Percentiles rank a stretch among this genome's conserved stretches.
phyloP scores from a whole-genome alignment of 176 grass and related monocot genomes.

The Triticum turgidum region DNA sequence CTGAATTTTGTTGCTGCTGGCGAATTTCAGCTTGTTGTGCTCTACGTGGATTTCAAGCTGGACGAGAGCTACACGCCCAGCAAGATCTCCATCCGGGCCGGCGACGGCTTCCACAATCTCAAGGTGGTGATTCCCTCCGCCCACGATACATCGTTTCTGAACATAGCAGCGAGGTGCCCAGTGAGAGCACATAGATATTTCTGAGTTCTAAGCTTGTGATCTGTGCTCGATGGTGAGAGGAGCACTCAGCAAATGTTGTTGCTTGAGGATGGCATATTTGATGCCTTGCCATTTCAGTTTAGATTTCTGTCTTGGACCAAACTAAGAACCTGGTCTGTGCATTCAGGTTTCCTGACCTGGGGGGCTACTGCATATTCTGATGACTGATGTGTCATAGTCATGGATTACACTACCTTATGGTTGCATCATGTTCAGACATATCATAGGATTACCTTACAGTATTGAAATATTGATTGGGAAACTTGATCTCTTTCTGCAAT shows the following conservation, averaged over 20 bases:
- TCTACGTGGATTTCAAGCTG: constrained; percentile 95
- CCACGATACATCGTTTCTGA: neutral
- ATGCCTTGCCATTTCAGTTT: neutral
- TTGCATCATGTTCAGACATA: neutral
- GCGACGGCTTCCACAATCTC: constrained; percentile 96
- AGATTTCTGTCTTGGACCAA: neutral
- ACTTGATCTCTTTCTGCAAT: neutral
- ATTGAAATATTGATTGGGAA: neutral
- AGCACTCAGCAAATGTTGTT: neutral
- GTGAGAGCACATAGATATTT: neutral
- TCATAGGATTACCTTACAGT: neutral
- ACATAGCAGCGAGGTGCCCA: neutral
- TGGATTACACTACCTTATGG: neutral
- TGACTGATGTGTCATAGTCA: neutral
- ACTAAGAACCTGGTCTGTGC: neutral
- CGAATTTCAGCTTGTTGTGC: constrained; percentile 55
- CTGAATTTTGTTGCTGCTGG: neutral
- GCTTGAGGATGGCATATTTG: neutral
- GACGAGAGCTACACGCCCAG: constrained; percentile 98
- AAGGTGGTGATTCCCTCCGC: constrained; percentile 67
- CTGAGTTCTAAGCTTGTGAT: neutral
- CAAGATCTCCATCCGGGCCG: constrained; percentile 89
- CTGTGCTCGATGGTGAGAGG: neutral
- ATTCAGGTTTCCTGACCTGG: neutral
- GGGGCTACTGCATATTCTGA: neutral